Base-by-base conservation (phyloP, 352 stramenopile species). In the Blastocystis sp. region DNA sequence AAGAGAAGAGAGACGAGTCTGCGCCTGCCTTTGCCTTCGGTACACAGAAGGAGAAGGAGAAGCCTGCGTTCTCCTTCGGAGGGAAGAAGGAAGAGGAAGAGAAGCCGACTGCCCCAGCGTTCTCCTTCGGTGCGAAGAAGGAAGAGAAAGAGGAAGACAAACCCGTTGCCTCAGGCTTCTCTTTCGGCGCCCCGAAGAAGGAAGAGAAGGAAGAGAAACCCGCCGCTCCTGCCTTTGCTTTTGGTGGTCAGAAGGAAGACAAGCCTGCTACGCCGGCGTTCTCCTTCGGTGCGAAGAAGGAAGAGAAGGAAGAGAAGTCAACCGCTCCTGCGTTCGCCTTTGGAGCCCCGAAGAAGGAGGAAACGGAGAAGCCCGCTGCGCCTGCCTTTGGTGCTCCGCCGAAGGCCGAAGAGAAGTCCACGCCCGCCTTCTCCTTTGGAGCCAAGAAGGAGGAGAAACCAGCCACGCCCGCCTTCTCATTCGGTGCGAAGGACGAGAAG, bases 131-230 rank as follows among this genome's bases (percentile, higher is more conserved):
- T 5, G 38, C 45, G 66, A 56, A 56, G 14, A 40, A 77, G 7
- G 40, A 74, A n/a, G 34, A 43, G 41, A 77, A 76, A 40, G 19
- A 53, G n/a, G 53, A 76, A 76, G 43, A 34, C 66, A 74, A 74
- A 28, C 28, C 28, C 28, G 28, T 34, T 34, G 28, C 4, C 3
- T 40, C 66, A 61, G 45, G 9, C 5, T 76, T 76, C 45, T 40
- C 38, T 4, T 76, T 76, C 23, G 66, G 66, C 3, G 66, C 10
- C 2, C 21, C 17, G 40, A 41, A 74, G 1, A 28, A 74, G 7
- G 66, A 61, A 9, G 53, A 77, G 45, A n/a, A 38, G 1, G 45
- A 48, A 14, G 64, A 74, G 1, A 10, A 41, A 21, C 19, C 9
- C 34, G 43, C 4, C 2, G 62, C 2, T 0, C 71, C 71, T 65